Evolutionary conservation across 768 basidiomycete species (phyloP).

Genomic region (Cystobasidium ongulense): DNA sequence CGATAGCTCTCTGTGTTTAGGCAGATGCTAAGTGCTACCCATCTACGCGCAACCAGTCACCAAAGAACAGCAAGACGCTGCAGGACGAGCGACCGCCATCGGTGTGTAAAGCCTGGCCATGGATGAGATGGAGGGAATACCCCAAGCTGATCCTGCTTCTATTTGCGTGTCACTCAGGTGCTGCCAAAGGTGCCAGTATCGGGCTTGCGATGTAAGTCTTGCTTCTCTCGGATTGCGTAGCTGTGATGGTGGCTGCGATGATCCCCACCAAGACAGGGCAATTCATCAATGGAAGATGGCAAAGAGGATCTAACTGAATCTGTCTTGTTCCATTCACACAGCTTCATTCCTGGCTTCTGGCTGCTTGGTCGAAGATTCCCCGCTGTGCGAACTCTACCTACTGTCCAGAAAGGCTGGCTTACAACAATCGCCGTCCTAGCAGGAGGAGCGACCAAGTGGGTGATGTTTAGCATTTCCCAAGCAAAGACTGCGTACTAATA

Average conservation of each 20-base stretch:
- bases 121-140: not conserved
- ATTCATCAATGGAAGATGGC: not conserved
- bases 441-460: conserved; percentile 26
- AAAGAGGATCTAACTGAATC: not conserved
- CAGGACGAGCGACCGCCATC: not conserved
- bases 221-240: not conserved
- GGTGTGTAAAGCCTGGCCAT: not conserved
- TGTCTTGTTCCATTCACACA: not conserved
- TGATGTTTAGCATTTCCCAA: too few relatives aligned
- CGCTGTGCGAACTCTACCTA: conserved; percentile 13
- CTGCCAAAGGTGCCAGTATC: conserved; percentile 17
- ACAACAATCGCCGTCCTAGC: not conserved
- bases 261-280: not conserved
- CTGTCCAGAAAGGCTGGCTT: conserved; percentile 16
- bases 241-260: not conserved
- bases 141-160: not conserved
- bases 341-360: conserved; percentile 23
- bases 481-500: not conserved
- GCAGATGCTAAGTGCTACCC: not conserved
- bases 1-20: not conserved
- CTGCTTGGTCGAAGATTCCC: conserved; percentile 21
- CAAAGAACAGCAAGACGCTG: conserved; percentile 17
- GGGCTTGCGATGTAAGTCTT: conserved; percentile 24
- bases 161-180: not conserved
- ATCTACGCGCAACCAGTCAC: not conserved